Conservation (phyloP, 75 land plant genomes). For the Isoetes taiwanensis region DNA sequence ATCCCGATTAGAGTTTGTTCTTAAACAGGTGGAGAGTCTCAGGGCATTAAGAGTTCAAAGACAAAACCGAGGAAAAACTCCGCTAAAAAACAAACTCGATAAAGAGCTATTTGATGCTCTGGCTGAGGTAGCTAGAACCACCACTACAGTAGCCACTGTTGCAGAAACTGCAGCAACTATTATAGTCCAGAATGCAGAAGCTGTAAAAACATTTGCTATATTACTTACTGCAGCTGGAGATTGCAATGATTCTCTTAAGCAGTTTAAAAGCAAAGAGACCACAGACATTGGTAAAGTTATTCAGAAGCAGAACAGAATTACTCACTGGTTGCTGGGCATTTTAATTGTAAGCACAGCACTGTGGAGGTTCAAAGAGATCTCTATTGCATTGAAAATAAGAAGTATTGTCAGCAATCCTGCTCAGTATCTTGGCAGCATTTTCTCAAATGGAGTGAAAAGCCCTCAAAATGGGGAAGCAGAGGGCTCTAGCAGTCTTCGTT, state of each 20-base stretch:
- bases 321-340: slow-evolving; percentile 14
- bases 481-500: too few species aligned
- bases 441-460: background rate
- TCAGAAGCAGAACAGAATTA: slow-evolving; percentile 8
- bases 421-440: background rate
- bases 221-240: background rate
- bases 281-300: background rate
- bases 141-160: slow-evolving; percentile 11
- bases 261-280: background rate
- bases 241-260: background rate
- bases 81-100: too few species aligned
- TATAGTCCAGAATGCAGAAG: slow-evolving; percentile 13
- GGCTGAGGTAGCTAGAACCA: slow-evolving; percentile 10
- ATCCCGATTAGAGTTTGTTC: too few species aligned
- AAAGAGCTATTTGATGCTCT: too few species aligned
- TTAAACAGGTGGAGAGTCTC: too few species aligned
- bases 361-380: slow-evolving; percentile 10
- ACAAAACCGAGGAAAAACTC: too few species aligned
- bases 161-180: slow-evolving; percentile 10
- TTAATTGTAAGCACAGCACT: slow-evolving; percentile 7
- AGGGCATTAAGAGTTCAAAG: too few species aligned
- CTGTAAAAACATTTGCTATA: background rate
- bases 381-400: background rate
- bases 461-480: too few species aligned
- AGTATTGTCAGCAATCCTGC: slow-evolving; percentile 3